These are phyloP conservation scores for Triticum aestivum DNA, from an alignment of 176 grass and related monocot genomes.

Conservation along the genomic window IWGSC_CS_RefSeq_v2.1 NC_057804.1:441519891-441520390, in stretches of 20 bases:
- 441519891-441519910: not conserved
- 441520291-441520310: constrained; percentile 27
- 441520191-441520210: not conserved
- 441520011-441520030: too few relatives aligned
- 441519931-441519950: not conserved
- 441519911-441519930: not conserved
- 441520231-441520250: not conserved
- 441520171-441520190: not conserved
- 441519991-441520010: too few relatives aligned
- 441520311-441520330: not conserved
- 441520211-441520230: not conserved
- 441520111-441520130: constrained; percentile 6
- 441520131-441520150: not conserved
- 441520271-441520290: not conserved
- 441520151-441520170: constrained; percentile 25
- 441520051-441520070: not conserved
- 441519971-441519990: not conserved
- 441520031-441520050: too few relatives aligned
- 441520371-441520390: not conserved
- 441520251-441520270: not conserved
- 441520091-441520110: not conserved
- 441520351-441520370: not conserved
- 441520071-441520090: not conserved
- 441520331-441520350: not conserved
- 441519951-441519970: not conserved